phyloP scores from a whole-genome alignment of 768 basidiomycete species.

The Pleurotus cornucopiae region DNA sequence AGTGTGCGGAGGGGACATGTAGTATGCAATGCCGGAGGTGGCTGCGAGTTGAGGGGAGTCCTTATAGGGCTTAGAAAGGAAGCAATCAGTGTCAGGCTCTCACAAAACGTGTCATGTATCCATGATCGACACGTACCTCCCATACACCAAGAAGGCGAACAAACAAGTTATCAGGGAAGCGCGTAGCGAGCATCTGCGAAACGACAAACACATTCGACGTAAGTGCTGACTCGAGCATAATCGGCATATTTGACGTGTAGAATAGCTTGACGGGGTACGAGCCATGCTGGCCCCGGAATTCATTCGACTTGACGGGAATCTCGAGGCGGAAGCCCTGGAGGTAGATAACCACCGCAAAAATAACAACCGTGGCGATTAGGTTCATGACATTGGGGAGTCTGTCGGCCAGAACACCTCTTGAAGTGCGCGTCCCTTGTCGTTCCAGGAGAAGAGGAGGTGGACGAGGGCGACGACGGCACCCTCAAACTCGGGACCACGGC shows the following conservation, averaged over 20 bases:
- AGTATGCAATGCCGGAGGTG: constrained; percentile 90
- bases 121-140: constrained; percentile 59
- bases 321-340: constrained; percentile 98
- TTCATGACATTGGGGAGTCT: constrained; percentile 98
- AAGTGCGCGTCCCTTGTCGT: constrained; percentile 95
- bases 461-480: constrained; percentile 94
- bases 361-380: constrained; percentile 84
- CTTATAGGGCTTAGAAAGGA: constrained; percentile 56
- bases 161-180: constrained; percentile 90
- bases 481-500: constrained; percentile 96
- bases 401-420: constrained; percentile 97
- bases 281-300: constrained; percentile 93
- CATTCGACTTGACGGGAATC: constrained; percentile 96
- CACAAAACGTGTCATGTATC: no score
- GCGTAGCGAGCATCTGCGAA: constrained; percentile 88
- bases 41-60: constrained; percentile 92
- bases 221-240: constrained; percentile 95
- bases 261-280: constrained; percentile 97
- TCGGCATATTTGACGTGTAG: constrained; percentile 99
- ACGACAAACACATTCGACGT: constrained; percentile 95
- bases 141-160: constrained; percentile 92
- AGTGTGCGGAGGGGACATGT: constrained; percentile 97
- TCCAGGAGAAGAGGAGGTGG: constrained; percentile 97
- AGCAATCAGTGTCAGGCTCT: no score
- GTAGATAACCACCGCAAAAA: constrained; percentile 96